Evolutionary conservation across 257 asterid species (phyloP).

Genomic region (Gynochthodes officinalis): DNA sequence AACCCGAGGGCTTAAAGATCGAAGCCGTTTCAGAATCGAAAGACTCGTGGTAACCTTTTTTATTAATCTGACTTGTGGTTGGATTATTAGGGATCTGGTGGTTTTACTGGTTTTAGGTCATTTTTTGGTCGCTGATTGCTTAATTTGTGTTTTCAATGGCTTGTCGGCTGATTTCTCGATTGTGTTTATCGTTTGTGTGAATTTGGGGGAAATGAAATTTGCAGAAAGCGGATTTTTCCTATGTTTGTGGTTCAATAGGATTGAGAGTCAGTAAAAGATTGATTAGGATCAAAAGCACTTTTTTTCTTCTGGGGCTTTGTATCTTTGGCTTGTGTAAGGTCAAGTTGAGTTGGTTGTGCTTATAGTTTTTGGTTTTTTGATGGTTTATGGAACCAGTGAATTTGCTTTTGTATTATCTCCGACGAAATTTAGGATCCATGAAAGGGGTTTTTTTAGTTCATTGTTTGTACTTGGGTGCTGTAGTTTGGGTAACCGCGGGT

Average conservation of each 20-base stretch:
- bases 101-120: slow-evolving; percentile 2
- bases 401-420: neutral
- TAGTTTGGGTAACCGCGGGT: neutral
- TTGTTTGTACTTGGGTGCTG: neutral
- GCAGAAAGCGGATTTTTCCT: neutral
- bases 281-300: neutral
- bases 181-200: neutral
- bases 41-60: neutral
- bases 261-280: neutral
- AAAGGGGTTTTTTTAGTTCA: neutral
- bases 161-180: neutral
- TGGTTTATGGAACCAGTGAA: no score
- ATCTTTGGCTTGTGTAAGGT: no score
- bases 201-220: neutral
- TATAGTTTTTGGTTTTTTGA: neutral
- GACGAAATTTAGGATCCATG: neutral
- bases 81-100: slow-evolving; percentile 21
- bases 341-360: neutral
- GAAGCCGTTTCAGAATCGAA: slow-evolving; percentile 12
- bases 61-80: neutral
- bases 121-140: slow-evolving; percentile 11
- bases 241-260: neutral
- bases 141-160: neutral
- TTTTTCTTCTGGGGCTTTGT: no score
- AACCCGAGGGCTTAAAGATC: neutral